Evolutionary conservation across 106 monocot genomes (phyloP).

Genomic region (Allium cepa): DNA sequence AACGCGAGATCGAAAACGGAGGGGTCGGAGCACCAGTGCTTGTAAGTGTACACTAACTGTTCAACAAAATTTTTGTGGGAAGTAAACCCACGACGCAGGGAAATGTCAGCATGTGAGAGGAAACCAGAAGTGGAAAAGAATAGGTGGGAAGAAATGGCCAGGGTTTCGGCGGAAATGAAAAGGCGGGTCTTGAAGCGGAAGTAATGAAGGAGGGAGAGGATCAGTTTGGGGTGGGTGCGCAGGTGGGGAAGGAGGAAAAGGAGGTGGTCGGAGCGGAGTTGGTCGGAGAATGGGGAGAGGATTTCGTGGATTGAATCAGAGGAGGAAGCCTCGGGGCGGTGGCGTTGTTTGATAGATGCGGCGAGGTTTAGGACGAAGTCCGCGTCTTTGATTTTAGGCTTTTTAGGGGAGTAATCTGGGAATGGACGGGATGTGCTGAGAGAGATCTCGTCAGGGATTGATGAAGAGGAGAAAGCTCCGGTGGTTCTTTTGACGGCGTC

Average conservation of each 20-base stretch:
- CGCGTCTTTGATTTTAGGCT: constrained; percentile 42
- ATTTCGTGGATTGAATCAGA: constrained; percentile 34
- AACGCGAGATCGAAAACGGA: constrained; percentile 67
- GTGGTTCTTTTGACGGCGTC: too few relatives aligned
- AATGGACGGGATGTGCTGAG: constrained; percentile 50
- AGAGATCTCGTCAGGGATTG: too few relatives aligned
- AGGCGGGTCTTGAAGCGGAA: constrained; percentile 14
- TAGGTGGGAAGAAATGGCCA: constrained; percentile 45
- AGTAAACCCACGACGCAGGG: constrained; percentile 33
- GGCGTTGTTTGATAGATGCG: constrained; percentile 52
- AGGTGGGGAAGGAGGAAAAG: constrained; percentile 43
- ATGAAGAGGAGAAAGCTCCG: too few relatives aligned
- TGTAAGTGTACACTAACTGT: constrained; percentile 69
- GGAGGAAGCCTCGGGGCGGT: constrained; percentile 6
- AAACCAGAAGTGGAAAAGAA: constrained; percentile 12
- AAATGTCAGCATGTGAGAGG: constrained; percentile 14
- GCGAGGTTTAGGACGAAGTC: constrained; percentile 47
- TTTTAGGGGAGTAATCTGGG: constrained; percentile 79
- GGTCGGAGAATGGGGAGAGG: constrained; percentile 32
- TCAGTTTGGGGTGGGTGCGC: constrained; percentile 36
- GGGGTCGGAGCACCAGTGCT: constrained; percentile 60
- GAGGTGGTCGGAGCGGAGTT: constrained; percentile 52
- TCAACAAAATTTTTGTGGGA: constrained; percentile 59
- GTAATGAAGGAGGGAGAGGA: constrained; percentile 49
- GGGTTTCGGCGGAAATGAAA: constrained; percentile 29